Evolutionary conservation across 2,329 filamentous ascomycete genomes (phyloP), one percentile per base, ranked within the genome.

Genomic region (Thyridium curvatum): DNA sequence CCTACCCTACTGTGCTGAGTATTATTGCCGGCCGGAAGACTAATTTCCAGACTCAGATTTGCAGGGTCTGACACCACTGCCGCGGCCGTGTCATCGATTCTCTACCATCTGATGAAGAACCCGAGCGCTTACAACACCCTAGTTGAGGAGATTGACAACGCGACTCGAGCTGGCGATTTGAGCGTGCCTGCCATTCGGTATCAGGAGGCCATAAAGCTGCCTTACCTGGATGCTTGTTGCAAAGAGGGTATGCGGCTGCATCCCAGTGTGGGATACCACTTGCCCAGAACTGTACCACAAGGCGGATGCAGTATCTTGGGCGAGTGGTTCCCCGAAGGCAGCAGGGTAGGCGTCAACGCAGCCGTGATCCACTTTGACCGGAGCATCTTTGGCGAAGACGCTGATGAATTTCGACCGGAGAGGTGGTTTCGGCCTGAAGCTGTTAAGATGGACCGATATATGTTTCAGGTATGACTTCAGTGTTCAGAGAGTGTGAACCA

Each of bases 221-320:
- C 54, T 14, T 70, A 74, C 48, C 62, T 78, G 8, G 60, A 69
- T 32, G 72, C 72, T 3, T 65, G 72, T 3, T 60, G 78, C 15
- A 67, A 65, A 15, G 76, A 80, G 50, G 61, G 66, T 1, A 53
- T 69, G 44, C 64, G 73, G 3, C 52, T 73, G 10, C 68, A 74
- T 44, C 71, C 73, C 1, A 61, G 59, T 2, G 58, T 74, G 3
- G 65, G 60, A n/a, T n/a, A n/a, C n/a, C n/a, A n/a, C n/a, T n/a
- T n/a, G n/a, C n/a, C n/a, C n/a, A n/a, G n/a, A n/a, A n/a, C n/a
- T n/a, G n/a, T n/a, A n/a, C n/a, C n/a, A n/a, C n/a, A n/a, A n/a
- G n/a, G n/a, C n/a, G n/a, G n/a, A n/a, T n/a, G n/a, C n/a, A n/a
- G n/a, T n/a, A n/a, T n/a, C n/a, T n/a, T n/a, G n/a, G n/a, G n/a